These are phyloP conservation scores for Begonia loranthoides DNA, from an alignment of 306 rosid genomes.

Conservation along the genomic window DNA sequence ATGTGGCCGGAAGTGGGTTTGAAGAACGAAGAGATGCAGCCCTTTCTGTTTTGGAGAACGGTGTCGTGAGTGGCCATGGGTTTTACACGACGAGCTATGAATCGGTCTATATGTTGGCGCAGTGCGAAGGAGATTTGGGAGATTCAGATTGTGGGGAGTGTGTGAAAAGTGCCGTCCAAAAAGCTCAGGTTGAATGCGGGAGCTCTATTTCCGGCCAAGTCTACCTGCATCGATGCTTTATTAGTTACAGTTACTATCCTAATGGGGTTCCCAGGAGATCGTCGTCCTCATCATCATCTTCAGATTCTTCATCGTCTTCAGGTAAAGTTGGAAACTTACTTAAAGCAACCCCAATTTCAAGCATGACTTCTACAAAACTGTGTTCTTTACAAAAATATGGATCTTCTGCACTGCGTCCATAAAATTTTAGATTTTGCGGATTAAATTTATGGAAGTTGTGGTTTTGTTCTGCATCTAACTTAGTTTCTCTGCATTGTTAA, in stretches of 20 bases:
- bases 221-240: constrained; percentile 72
- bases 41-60: constrained; percentile 55
- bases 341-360: constrained; percentile 2
- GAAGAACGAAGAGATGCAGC: constrained; percentile 78
- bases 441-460: no score
- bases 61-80: constrained; percentile 70
- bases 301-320: constrained; percentile 32
- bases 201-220: constrained; percentile 73
- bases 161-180: constrained; percentile 65
- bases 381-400: no score
- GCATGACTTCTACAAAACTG: neutral
- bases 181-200: constrained; percentile 83
- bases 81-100: constrained; percentile 67
- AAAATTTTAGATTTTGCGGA: no score
- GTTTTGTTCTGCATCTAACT: no score
- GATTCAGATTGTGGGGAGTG: constrained; percentile 82
- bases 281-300: constrained; percentile 25
- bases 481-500: no score
- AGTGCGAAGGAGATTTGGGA: constrained; percentile 87
- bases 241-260: constrained; percentile 71
- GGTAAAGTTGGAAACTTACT: constrained; percentile 24
- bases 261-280: constrained; percentile 78
- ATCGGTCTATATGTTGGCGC: constrained; percentile 62
- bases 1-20: constrained; percentile 63
- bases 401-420: no score